Conservation (phyloP, 805 yeast genomes). For the Teunomyces kruisii region DNA sequence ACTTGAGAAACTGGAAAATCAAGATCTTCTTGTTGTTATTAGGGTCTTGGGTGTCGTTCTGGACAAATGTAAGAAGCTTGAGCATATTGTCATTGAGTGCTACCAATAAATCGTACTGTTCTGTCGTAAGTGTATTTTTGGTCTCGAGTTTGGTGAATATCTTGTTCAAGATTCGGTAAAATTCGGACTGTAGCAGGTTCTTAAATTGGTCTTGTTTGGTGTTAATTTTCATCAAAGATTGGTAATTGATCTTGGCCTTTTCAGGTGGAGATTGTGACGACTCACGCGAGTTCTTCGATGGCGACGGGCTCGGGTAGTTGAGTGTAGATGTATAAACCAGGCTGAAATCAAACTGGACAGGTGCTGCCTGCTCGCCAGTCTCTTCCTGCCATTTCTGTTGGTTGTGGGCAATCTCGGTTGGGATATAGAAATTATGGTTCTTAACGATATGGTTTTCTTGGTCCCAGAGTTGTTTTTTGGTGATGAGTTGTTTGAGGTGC, state of each 20-base stretch:
- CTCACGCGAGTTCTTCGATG: slow-evolving; percentile 17
- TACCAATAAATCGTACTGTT: slow-evolving; percentile 29
- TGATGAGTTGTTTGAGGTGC: slow-evolving; percentile 28
- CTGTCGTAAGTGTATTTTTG: slow-evolving; percentile 28
- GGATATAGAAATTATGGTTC: slow-evolving; percentile 33
- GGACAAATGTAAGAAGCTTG: slow-evolving; percentile 20
- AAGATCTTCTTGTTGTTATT: slow-evolving; percentile 24
- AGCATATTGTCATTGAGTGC: slow-evolving; percentile 18
- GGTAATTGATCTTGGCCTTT: slow-evolving; percentile 4
- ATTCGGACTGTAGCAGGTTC: slow-evolving; percentile 14
- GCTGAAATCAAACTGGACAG: slow-evolving; percentile 38
- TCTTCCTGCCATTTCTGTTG: slow-evolving; percentile 30
- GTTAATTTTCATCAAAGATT: slow-evolving; percentile 6
- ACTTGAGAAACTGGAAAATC: slow-evolving; percentile 40
- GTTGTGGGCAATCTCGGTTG: slow-evolving; percentile 36
- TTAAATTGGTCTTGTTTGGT: slow-evolving; percentile 11
- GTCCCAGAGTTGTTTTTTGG: slow-evolving; percentile 39
- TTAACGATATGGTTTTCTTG: slow-evolving; percentile 34
- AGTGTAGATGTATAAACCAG: slow-evolving; percentile 20
- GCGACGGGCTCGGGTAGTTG: slow-evolving; percentile 11
- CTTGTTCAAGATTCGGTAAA: slow-evolving; percentile 16
- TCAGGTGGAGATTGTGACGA: slow-evolving; percentile 19
- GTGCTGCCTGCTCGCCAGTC: slow-evolving; percentile 9
- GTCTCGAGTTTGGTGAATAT: slow-evolving; percentile 30
- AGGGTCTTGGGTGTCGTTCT: slow-evolving; percentile 16